phyloP scores from a whole-genome alignment of 164 flowering plant genomes.

The Chloranthus sessilifolius region DNA sequence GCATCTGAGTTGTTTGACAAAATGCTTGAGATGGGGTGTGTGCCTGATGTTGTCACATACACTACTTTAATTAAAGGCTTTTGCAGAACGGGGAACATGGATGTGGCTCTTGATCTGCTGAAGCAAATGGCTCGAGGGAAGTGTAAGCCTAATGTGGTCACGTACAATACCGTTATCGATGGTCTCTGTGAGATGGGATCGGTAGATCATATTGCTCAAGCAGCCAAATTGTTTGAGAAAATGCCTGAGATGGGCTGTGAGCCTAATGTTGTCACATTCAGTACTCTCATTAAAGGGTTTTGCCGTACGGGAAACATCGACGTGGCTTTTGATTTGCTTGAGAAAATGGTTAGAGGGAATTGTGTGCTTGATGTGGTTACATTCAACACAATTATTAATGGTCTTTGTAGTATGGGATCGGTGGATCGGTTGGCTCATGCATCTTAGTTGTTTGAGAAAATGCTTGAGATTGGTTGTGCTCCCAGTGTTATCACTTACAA shows the following conservation, averaged over 20 bases:
- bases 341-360: background rate
- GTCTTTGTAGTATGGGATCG: no score
- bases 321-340: background rate
- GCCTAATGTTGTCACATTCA: background rate
- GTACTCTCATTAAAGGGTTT: conserved; percentile 3
- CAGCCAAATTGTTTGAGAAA: no score
- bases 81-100: background rate
- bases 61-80: conserved; percentile 6
- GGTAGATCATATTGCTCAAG: no score
- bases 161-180: no score
- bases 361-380: background rate
- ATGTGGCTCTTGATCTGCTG: background rate
- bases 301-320: background rate
- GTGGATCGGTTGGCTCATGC: no score
- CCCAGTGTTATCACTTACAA: no score
- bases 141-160: no score
- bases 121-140: no score
- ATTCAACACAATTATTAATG: conserved; percentile 4
- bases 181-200: no score
- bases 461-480: no score
- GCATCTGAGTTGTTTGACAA: conserved; percentile 14
- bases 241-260: conserved; percentile 5
- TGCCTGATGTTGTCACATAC: background rate
- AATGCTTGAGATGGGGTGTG: conserved; percentile 4
- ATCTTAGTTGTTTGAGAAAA: no score